A percentile compares a stretch with the other conserved stretches of the same genome.
Evolutionary conservation across 139 green algal species (phyloP).

Genomic region (Cymbomonas tetramitiformis): DNA sequence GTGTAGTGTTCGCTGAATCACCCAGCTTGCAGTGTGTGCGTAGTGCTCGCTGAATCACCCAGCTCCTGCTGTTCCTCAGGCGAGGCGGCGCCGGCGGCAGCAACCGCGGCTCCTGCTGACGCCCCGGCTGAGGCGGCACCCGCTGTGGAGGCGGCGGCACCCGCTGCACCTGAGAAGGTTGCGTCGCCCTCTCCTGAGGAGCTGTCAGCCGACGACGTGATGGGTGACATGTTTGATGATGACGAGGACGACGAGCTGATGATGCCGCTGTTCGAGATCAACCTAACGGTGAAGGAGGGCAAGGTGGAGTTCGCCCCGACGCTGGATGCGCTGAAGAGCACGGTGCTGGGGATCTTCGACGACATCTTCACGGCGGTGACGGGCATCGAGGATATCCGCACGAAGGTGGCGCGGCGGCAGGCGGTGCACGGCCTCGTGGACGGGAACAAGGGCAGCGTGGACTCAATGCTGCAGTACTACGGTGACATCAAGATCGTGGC

Average conservation of each 20-base stretch:
- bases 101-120: not conserved
- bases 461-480: slow-evolving; percentile 31
- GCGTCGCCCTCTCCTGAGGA: too few relatives aligned
- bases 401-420: not conserved
- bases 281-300: slow-evolving; percentile 16
- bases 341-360: slow-evolving; percentile 38
- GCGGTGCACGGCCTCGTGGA: not conserved
- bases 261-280: slow-evolving; percentile 39
- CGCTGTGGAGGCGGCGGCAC: too few relatives aligned
- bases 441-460: slow-evolving; percentile 8
- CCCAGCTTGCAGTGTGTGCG: too few relatives aligned
- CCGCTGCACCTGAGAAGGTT: not conserved
- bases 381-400: slow-evolving; percentile 25
- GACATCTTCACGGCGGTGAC: slow-evolving; percentile 29
- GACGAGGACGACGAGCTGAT: not conserved
- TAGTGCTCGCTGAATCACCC: too few relatives aligned
- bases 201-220: not conserved
- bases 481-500: slow-evolving; percentile 26
- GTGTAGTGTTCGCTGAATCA: too few relatives aligned
- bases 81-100: too few relatives aligned
- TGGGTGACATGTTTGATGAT: not conserved
- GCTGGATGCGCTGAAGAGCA: slow-evolving; percentile 34
- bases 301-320: slow-evolving; percentile 29
- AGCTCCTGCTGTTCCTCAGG: too few relatives aligned
- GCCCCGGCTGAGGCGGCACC: not conserved